These are phyloP conservation scores for Pseudonitzschia pungens DNA, from an alignment of 108 stramenopile species.

Conservation along the genomic window DNA sequence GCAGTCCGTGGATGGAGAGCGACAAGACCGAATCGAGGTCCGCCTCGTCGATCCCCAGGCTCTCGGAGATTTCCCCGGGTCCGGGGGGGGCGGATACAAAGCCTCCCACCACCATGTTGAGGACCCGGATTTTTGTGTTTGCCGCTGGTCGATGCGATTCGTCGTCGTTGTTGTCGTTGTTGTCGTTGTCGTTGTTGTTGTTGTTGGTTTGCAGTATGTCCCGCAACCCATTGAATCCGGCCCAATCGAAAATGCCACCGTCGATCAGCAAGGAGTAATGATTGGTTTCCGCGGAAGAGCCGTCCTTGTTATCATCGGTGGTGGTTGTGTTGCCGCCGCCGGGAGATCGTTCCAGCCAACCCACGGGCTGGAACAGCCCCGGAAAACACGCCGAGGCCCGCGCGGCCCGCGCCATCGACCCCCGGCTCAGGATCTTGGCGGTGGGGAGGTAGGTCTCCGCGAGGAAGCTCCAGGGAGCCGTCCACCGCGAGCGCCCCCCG, in stretches of 20 bases:
- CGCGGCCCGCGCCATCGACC: conserved; percentile 79
- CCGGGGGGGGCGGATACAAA: conserved; percentile 37
- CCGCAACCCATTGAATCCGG: conserved; percentile 57
- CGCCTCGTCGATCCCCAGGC: conserved; percentile 2
- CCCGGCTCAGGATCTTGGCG: conserved; percentile 45
- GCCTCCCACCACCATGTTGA: conserved; percentile 69
- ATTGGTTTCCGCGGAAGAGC: neutral
- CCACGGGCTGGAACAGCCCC: conserved; percentile 69
- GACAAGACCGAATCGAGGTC: conserved; percentile 42
- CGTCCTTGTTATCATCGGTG: neutral
- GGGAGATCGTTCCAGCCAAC: conserved; percentile 44
- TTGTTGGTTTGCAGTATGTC: neutral
- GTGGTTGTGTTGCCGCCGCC: neutral
- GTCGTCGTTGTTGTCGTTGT: neutral
- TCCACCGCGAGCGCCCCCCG: neutral
- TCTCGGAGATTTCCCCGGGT: neutral
- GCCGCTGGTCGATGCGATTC: neutral
- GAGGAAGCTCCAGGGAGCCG: neutral
- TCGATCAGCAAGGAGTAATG: conserved; percentile 53
- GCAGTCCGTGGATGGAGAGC: conserved; percentile 59
- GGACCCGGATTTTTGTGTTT: conserved; percentile 38
- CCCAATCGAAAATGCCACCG: conserved; percentile 66
- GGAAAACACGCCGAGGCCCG: conserved; percentile 80
- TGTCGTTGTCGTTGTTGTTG: conserved; percentile 9
- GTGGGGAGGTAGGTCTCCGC: neutral